Conservation (phyloP, 1,139 yeast species). For the Suhomyces chickasaworum region DNA sequence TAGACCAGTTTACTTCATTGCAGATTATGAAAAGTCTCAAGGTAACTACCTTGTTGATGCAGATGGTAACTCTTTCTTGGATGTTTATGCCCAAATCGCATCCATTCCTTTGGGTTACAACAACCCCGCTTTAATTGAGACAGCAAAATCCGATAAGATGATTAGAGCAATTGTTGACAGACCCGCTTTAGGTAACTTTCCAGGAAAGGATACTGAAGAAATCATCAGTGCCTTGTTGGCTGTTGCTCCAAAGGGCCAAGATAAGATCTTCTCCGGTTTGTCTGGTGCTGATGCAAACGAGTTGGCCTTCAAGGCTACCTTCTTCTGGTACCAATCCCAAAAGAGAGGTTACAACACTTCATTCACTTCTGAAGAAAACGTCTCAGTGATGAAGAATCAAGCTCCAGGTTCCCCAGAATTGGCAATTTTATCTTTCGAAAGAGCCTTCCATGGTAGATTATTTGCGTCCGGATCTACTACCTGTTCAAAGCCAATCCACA, state of each 20-base stretch:
- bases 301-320: conserved; percentile 82
- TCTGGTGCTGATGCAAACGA: conserved; percentile 87
- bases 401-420: conserved; percentile 77
- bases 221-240: conserved; percentile 59
- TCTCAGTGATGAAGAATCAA: conserved; percentile 62
- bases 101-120: conserved; percentile 80
- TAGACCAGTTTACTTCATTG: conserved; percentile 66
- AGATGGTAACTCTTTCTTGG: conserved; percentile 69
- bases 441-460: conserved; percentile 81
- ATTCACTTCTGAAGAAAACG: conserved; percentile 62
- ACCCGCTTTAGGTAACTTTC: conserved; percentile 79
- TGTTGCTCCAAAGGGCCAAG: conserved; percentile 73
- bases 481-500: conserved; percentile 80
- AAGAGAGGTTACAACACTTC: conserved; percentile 53
- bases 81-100: conserved; percentile 77
- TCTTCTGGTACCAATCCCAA: conserved; percentile 69
- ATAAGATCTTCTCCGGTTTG: conserved; percentile 70
- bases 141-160: conserved; percentile 67
- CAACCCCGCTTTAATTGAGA: conserved; percentile 65
- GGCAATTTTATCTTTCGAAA: conserved; percentile 70
- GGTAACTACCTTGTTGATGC: conserved; percentile 75
- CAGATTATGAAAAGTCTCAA: conserved; percentile 64
- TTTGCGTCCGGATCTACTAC: conserved; percentile 80
- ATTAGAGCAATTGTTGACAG: conserved; percentile 69
- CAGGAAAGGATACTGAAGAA: conserved; percentile 60